Conservation (phyloP, 1,139 yeast species). For the Geotrichum carabidarum region DNA sequence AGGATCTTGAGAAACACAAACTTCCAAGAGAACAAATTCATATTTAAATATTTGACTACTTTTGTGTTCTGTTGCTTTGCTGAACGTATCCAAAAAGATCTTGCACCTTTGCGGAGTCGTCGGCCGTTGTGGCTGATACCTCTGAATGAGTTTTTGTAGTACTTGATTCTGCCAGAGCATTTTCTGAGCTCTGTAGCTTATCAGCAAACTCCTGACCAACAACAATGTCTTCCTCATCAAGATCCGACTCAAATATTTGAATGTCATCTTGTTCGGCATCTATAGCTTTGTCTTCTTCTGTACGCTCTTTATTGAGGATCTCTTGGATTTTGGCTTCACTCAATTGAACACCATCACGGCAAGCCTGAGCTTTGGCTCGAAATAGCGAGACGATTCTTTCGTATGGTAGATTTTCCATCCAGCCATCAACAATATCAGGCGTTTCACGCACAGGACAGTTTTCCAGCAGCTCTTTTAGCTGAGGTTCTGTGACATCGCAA, state of each 20-base stretch:
- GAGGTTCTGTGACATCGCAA: slow-evolving; percentile 72
- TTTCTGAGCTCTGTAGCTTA: slow-evolving; percentile 6
- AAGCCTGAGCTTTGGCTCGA: slow-evolving; percentile 11
- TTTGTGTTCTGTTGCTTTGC: slow-evolving; percentile 5
- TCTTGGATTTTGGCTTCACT: slow-evolving; percentile 5
- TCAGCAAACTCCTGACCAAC: slow-evolving; percentile 7
- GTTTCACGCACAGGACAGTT: slow-evolving; percentile 36
- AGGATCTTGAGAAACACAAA: not conserved
- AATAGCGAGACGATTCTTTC: slow-evolving; percentile 12
- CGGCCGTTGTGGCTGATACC: slow-evolving; percentile 5
- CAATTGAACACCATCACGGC: not conserved
- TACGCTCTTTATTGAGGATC: slow-evolving; percentile 21
- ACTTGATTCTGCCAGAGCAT: not conserved
- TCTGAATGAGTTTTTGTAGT: slow-evolving; percentile 9
- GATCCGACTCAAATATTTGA: slow-evolving; percentile 6
- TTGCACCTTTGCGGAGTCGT: slow-evolving; percentile 11
- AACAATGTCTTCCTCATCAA: slow-evolving; percentile 15
- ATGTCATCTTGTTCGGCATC: slow-evolving; percentile 9
- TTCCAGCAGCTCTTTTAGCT: slow-evolving; percentile 48
- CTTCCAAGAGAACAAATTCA: not conserved
- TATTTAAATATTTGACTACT: not conserved
- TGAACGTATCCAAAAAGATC: slow-evolving; percentile 16
- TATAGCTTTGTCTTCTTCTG: slow-evolving; percentile 28
- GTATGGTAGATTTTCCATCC: slow-evolving; percentile 50
- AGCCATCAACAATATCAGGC: slow-evolving; percentile 48